Evolutionary conservation across 257 asterid genomes (phyloP), one percentile per base, ranked within the genome.

Genomic region (Perilla frutescens): DNA sequence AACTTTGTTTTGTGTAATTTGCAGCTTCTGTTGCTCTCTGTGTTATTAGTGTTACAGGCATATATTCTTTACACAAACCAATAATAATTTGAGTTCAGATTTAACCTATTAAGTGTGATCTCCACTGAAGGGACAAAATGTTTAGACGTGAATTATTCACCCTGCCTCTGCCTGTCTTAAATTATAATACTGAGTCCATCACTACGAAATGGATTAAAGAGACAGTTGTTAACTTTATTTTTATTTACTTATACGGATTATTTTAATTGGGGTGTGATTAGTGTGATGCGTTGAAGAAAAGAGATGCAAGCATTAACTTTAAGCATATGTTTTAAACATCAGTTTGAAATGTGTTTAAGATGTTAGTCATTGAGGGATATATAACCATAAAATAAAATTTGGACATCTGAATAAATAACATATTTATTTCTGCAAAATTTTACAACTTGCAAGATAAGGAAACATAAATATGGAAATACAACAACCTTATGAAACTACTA

Each of bases 401-500:
- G 66, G 60, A 7, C 5, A 61, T 8, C 34, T 9, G 15, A 43
- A 20, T 45, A 58, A 40, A 45, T 29, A 44, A 48, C 48, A 64
- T 10, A 31, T 39, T 50, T 31, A 41, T 61, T 68, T 8, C 55
- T 12, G n/a, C 11, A 7, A 29, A 34, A 26, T 20, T 2, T 11
- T 29, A 39, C 67, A 62, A 41, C 15, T 15, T 41, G 64, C 70
- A 72, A 59, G 12, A 65, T 13, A 41, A 56, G 43, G 45, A 44
- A 49, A 47, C 39, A 65, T 41, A 41, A 64, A 66, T 39, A 70
- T 51, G 4, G 12, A 8, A 61, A 41, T 20, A 7, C 8, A 6
- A 62, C 7, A 73, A 29, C 12, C 15, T 53, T 13, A 59, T 43
- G 58, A 51, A 53, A n/a, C n/a, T 29, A 48, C 40, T 34, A 34